Evolutionary conservation across 805 yeast species (phyloP), one percentile per base, ranked within the genome.

Genomic region (Zygosaccharomyces pseudorouxii): DNA sequence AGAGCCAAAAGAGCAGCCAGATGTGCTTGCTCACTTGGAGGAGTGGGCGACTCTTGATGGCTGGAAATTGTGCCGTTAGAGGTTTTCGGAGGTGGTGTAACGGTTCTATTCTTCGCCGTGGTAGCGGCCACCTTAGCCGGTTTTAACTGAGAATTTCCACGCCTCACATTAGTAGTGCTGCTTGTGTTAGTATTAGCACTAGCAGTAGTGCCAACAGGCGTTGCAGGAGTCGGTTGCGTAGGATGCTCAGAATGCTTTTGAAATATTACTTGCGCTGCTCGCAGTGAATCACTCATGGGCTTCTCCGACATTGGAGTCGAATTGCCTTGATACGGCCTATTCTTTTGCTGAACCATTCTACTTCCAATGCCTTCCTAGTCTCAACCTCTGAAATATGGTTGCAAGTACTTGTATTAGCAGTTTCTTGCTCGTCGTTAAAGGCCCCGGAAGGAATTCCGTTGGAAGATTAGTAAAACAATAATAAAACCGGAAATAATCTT

Each of bases 241-340:
- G 28, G 23, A n/a, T 50, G 35, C 12, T 46, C 49, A 12, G 53
- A 39, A 44, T 63, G 63, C 40, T 56, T 59, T 49, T 62, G 62
- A 46, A 62, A 63, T 9, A 58, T 63, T 2, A 60, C 57, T 46
- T 63, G 67, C 7, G 67, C 67, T 14, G 67, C 67, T 38, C 54
- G 56, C 23, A 63, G 44, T 7, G 67, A 63, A 20, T 59, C 63
- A 20, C 47, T 56, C 38, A 53, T 47, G 5, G 57, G 58, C 23
- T 55, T 50, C 38, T 58, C 59, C 23, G 57, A 49, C 8, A 16
- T 33, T 8, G 37, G 37, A 9, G 44, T 46, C 25, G 50, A 42
- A 37, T 33, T 48, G n/a, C 46, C 42, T 9, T 43, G 47, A 14
- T 43, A 49, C 45, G 44, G 41, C 38, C 43, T 48, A 22, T 47